phyloP scores from a whole-genome alignment of 2,329 filamentous ascomycete genomes.

The Fusarium brevicatenulatum region DNA sequence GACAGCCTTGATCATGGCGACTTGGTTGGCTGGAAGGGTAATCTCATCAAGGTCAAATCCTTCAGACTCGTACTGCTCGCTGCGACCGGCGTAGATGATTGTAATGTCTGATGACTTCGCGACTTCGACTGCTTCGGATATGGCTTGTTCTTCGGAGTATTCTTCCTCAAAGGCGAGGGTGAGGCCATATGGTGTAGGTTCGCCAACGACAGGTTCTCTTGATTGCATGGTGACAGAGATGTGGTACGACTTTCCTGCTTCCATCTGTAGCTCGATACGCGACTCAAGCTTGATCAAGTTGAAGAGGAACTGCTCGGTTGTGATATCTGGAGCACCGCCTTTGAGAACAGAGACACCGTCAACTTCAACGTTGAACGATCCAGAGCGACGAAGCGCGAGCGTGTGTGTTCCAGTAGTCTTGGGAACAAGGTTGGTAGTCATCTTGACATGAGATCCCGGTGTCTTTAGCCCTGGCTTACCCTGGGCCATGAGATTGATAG shows the following conservation, averaged over 20 bases:
- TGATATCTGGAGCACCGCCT: background rate
- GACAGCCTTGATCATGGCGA: background rate
- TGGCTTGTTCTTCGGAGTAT: background rate
- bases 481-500: background rate
- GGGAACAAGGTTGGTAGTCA: background rate
- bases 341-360: rapidly evolving
- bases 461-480: background rate
- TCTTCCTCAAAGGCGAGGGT: background rate
- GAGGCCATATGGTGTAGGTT: background rate
- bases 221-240: background rate
- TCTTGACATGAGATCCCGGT: background rate
- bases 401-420: background rate
- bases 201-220: background rate
- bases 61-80: background rate
- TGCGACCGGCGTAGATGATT: background rate
- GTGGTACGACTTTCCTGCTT: background rate
- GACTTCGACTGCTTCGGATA: background rate
- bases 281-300: background rate
- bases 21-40: background rate
- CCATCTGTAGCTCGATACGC: rapidly evolving
- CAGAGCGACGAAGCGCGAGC: background rate
- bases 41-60: background rate
- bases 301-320: background rate
- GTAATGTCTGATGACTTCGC: background rate
- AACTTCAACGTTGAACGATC: rapidly evolving